A percentile compares a stretch with the other conserved stretches of the same genome.
Conservation (phyloP, 2,329 filamentous ascomycete species). For the Cercospora berteroae region DNA sequence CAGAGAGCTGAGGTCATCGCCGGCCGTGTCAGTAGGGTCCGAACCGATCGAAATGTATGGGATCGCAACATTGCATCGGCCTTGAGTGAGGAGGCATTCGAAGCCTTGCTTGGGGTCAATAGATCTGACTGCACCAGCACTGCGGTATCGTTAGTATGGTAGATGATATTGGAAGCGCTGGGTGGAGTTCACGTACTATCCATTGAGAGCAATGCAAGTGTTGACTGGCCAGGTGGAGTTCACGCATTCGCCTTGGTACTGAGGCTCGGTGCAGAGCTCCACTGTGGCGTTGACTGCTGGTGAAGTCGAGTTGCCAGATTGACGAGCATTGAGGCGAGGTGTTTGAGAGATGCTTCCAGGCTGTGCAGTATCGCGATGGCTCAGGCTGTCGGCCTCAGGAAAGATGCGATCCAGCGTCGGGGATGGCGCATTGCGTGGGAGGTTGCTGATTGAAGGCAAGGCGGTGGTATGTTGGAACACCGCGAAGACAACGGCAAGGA, state of each 20-base stretch:
- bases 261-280: constrained; percentile 28
- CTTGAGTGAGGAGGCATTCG: constrained; percentile 35
- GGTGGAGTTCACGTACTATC: constrained; percentile 28
- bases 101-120: constrained; percentile 29
- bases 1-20: constrained; percentile 24
- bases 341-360: not conserved
- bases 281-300: constrained; percentile 31
- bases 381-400: not conserved
- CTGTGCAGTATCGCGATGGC: not conserved
- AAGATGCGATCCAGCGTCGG: constrained; percentile 15
- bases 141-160: not conserved
- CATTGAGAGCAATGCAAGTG: constrained; percentile 30
- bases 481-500: not conserved
- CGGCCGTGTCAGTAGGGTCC: constrained; percentile 8
- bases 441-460: not conserved
- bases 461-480: not conserved
- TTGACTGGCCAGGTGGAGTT: constrained; percentile 29
- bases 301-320: constrained; percentile 11
- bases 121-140: constrained; percentile 26
- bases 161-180: not conserved
- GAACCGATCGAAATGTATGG: constrained; percentile 19
- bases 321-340: not conserved
- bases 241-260: constrained; percentile 31
- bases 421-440: not conserved
- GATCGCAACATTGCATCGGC: constrained; percentile 24